Conservation (phyloP, 345 rosid genomes). For the Laguncularia racemosa region DNA sequence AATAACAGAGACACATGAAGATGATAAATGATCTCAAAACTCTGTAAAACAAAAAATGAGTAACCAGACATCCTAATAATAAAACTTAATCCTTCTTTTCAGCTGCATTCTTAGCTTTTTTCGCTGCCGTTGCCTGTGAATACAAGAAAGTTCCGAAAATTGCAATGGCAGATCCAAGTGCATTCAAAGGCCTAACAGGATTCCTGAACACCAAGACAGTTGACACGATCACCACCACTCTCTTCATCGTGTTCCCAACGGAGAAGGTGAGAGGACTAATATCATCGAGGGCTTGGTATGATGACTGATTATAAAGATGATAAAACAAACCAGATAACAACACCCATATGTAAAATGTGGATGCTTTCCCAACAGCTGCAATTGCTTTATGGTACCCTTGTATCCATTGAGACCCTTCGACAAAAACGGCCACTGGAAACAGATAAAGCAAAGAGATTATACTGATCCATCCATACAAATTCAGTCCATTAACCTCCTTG, state of each 20-base stretch:
- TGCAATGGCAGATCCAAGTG: constrained; percentile 87
- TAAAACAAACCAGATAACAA: constrained; percentile 78
- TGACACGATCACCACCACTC: constrained; percentile 86
- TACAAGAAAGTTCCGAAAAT: constrained; percentile 85
- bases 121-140: constrained; percentile 69
- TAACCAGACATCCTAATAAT: constrained; percentile 3
- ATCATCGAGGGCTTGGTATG: constrained; percentile 93
- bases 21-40: constrained; percentile 1
- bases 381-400: constrained; percentile 78
- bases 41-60: background rate
- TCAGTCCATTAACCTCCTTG: constrained; percentile 85
- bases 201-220: constrained; percentile 88
- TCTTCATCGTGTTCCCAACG: constrained; percentile 92
- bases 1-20: too few relatives aligned
- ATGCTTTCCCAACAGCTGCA: constrained; percentile 50
- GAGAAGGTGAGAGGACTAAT: constrained; percentile 91
- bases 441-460: constrained; percentile 65
- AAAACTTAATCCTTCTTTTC: constrained; percentile 38
- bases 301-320: constrained; percentile 88
- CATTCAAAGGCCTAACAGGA: constrained; percentile 89
- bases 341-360: constrained; percentile 85
- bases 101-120: constrained; percentile 57
- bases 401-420: constrained; percentile 91
- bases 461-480: constrained; percentile 80
- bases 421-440: constrained; percentile 75